Evolutionary conservation across 2,329 filamentous ascomycete species (phyloP), one percentile per base, ranked within the genome.

Genomic region (Xylariales sp.): DNA sequence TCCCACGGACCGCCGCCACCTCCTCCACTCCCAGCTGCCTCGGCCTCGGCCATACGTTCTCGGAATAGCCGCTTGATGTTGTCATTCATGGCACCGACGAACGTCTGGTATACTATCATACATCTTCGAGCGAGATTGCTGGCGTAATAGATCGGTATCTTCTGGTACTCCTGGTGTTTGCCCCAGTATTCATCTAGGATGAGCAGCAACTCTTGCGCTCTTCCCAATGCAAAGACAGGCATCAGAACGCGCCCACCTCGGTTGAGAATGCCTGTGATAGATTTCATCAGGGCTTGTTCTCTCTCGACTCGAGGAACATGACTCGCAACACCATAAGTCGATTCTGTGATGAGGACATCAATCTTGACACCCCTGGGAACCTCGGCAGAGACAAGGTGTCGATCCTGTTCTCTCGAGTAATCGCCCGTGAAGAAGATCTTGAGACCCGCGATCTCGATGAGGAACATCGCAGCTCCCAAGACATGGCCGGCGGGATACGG

Each of bases 51-150:
- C 80, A 95, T 94, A 35, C 88, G 82, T 63, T 94, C 89, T 40
- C 86, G 78, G 65, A 96, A 96, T n/a, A 95, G 77, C 9, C 88
- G 80, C 63, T 95, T 96, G 70, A 98, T 97, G 56, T 96, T 97
- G 58, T 97, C 91, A 61, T 98, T 98, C 93, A 98, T 98, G 42
- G 90, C 89, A 36, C 90, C 88, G 36, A 97, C 88, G 56, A 97
- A 98, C 2, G 93, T 98, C 62, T 97, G 93, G 60, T 98, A 98
- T 3, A 97, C 89, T 21, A 96, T 80, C 93, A 98, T 98, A 68
- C 93, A 98, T 64, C 95, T 93, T 48, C 91, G 76, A 1, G 93
- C 93, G 31, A 97, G 78, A 55, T 95, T 95, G 55, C 88, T 93
- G 41, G 94, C 94, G 62, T 97, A 98, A 69, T 97, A 98, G 47